phyloP scores from a whole-genome alignment of 768 basidiomycete genomes.

The Brasilioporus rufonigricans region DNA sequence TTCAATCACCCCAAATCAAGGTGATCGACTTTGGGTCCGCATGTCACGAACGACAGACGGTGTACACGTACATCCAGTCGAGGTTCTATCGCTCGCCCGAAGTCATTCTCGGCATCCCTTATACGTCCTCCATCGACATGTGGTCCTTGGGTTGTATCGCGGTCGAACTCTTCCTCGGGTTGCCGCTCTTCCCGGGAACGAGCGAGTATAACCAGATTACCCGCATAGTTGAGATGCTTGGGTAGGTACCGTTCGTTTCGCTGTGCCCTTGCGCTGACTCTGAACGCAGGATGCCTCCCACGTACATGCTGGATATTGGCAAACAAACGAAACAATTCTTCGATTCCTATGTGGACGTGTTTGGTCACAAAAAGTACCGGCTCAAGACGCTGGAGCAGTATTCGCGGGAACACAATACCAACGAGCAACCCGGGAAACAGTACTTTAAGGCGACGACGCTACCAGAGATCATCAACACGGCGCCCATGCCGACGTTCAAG shows the following conservation, averaged over 20 bases:
- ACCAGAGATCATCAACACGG: slow-evolving; percentile 94
- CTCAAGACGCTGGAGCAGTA: slow-evolving; percentile 95
- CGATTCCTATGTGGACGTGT: slow-evolving; percentile 70
- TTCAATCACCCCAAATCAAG: slow-evolving; percentile 97
- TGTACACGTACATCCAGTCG: slow-evolving; percentile 99
- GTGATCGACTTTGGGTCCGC: slow-evolving; percentile 99
- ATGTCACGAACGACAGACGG: slow-evolving; percentile 98
- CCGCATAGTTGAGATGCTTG: slow-evolving; percentile 96
- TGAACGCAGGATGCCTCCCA: slow-evolving; percentile 71
- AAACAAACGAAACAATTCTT: slow-evolving; percentile 97
- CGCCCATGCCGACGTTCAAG: slow-evolving; percentile 88
- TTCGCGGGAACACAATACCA: slow-evolving; percentile 89
- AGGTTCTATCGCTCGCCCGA: slow-evolving; percentile 98
- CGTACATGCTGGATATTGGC: slow-evolving; percentile 92
- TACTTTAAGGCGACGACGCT: slow-evolving; percentile 95
- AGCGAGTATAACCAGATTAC: slow-evolving; percentile 99
- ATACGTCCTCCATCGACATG: slow-evolving; percentile 97
- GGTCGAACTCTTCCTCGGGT: slow-evolving; percentile 93
- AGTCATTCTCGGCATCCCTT: slow-evolving; percentile 91
- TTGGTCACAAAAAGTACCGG: slow-evolving; percentile 79
- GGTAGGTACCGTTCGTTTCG: slow-evolving; percentile 51
- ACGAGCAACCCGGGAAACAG: slow-evolving; percentile 98
- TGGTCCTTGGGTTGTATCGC: slow-evolving; percentile 99
- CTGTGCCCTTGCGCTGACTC: background rate
- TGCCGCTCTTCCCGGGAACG: slow-evolving; percentile 96